A percentile compares a stretch with the other conserved stretches of the same genome.
phyloP scores from a whole-genome alignment of 352 stramenopile genomes.

The Pythium pectinolyticum region DNA sequence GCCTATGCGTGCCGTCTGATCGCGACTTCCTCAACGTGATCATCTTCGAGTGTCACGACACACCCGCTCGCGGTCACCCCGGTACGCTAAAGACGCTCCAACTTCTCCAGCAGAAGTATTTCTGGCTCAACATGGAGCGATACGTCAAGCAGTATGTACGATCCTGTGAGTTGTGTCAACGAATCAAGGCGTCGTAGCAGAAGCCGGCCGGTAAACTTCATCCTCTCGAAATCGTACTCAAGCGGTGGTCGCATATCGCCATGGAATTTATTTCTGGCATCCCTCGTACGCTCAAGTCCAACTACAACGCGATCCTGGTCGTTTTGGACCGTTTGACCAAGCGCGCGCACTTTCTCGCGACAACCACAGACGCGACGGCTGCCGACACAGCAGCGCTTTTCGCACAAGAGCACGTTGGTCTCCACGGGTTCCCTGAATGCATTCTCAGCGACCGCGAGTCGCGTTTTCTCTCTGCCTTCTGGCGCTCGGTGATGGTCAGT shows the following conservation, averaged over 20 bases:
- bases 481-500: neutral
- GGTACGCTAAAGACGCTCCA: neutral
- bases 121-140: slow-evolving; percentile 22
- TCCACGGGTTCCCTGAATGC: slow-evolving; percentile 11
- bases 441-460: slow-evolving; percentile 18
- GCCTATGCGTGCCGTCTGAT: slow-evolving; percentile 1
- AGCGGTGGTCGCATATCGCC: slow-evolving; percentile 20
- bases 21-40: slow-evolving; percentile 1
- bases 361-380: neutral
- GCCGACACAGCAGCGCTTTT: slow-evolving; percentile 5
- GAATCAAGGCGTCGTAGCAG: slow-evolving; percentile 9
- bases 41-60: slow-evolving; percentile 12
- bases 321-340: slow-evolving; percentile 17
- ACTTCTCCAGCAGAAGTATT: slow-evolving; percentile 15
- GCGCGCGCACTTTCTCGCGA: slow-evolving; percentile 10
- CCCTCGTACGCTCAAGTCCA: neutral
- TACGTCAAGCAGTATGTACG: slow-evolving; percentile 8
- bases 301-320: slow-evolving; percentile 12
- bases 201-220: slow-evolving; percentile 20
- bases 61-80: neutral
- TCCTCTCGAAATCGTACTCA: slow-evolving; percentile 13
- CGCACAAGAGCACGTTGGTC: neutral
- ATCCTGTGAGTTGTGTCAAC: slow-evolving; percentile 24
- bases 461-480: slow-evolving; percentile 12
- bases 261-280: slow-evolving; percentile 29